Percentiles rank a stretch among this genome's conserved stretches.
These are phyloP conservation scores for Cytospora piceicola DNA, from an alignment of 2,329 filamentous ascomycete species.

Conservation along the genomic window DNA sequence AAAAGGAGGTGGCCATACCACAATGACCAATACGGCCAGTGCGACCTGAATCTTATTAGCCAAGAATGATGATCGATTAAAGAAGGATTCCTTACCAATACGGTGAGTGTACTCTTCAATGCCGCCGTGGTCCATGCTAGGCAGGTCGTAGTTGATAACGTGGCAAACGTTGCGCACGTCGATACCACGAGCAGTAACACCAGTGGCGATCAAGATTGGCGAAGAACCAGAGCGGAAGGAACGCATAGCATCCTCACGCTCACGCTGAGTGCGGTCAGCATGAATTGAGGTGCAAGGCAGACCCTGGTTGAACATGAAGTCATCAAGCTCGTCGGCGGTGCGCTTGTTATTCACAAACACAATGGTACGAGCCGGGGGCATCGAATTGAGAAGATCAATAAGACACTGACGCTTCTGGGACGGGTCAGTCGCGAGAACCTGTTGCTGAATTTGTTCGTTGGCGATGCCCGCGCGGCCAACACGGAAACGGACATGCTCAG, in stretches of 20 bases:
- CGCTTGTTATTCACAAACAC: conserved; percentile 87
- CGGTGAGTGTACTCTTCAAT: conserved; percentile 94
- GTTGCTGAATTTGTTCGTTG: conserved; percentile 81
- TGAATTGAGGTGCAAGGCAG: conserved; percentile 90
- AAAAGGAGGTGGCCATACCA: conserved; percentile 88
- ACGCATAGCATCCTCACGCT: conserved; percentile 90
- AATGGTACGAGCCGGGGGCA: conserved; percentile 76
- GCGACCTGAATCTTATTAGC: conserved; percentile 63
- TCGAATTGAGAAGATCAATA: conserved; percentile 70
- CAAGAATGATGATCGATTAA: background rate
- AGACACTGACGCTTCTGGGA: conserved; percentile 71
- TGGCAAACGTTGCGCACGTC: conserved; percentile 87
- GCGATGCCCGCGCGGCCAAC: conserved; percentile 86
- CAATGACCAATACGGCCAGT: conserved; percentile 91
- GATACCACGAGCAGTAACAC: conserved; percentile 83
- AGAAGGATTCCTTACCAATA: conserved; percentile 66
- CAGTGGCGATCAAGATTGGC: conserved; percentile 85
- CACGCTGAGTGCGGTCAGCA: conserved; percentile 80
- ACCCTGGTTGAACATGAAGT: conserved; percentile 79
- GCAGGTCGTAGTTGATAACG: conserved; percentile 92
- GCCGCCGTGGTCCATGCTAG: conserved; percentile 74
- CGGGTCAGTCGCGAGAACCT: conserved; percentile 69
- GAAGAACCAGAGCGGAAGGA: conserved; percentile 75
- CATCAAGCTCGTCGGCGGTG: conserved; percentile 81
- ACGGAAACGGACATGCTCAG: conserved; percentile 76